Conservation (phyloP, 257 asterid genomes). For the Penstemon eatonii region DNA sequence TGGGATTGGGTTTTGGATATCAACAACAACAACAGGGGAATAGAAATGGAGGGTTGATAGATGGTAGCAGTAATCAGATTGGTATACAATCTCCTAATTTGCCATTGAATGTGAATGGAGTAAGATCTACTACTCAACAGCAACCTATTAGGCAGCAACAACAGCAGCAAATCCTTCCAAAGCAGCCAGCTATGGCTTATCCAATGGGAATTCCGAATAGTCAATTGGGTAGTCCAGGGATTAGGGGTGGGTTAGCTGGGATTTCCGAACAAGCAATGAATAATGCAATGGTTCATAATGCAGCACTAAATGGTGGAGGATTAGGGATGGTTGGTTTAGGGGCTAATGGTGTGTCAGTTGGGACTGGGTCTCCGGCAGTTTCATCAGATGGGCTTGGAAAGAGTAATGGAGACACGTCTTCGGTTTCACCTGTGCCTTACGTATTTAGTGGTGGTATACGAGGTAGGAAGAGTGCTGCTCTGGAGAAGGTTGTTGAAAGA, state of each 20-base stretch:
- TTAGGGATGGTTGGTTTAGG: slow-evolving; percentile 64
- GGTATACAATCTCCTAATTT: slow-evolving; percentile 44
- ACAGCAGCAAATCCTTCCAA: slow-evolving; percentile 61
- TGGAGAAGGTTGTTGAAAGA: slow-evolving; percentile 93
- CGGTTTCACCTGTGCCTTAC: slow-evolving; percentile 75
- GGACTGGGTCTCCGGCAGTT: slow-evolving; percentile 59
- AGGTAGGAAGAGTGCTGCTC: slow-evolving; percentile 61
- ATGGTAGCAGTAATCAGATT: slow-evolving; percentile 43
- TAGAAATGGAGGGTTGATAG: slow-evolving; percentile 35
- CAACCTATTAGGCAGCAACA: slow-evolving; percentile 23
- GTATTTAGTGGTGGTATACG: slow-evolving; percentile 66
- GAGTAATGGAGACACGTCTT: slow-evolving; percentile 69
- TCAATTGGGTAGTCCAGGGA: slow-evolving; percentile 50
- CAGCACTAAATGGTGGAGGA: slow-evolving; percentile 46
- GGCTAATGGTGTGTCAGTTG: slow-evolving; percentile 46
- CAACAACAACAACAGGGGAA: slow-evolving; percentile 41
- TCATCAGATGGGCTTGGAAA: slow-evolving; percentile 71
- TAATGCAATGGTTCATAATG: slow-evolving; percentile 46
- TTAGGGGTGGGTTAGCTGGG: slow-evolving; percentile 54
- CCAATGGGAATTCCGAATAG: slow-evolving; percentile 48
- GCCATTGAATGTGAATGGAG: slow-evolving; percentile 58
- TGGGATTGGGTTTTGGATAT: slow-evolving; percentile 49
- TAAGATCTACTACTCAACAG: slow-evolving; percentile 45
- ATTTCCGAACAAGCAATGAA: slow-evolving; percentile 45
- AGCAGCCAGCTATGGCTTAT: slow-evolving; percentile 54